These are phyloP conservation scores for Talaromyces thailandensis DNA, from an alignment of 495 filamentous ascomycete species.

Conservation along the genomic window DNA sequence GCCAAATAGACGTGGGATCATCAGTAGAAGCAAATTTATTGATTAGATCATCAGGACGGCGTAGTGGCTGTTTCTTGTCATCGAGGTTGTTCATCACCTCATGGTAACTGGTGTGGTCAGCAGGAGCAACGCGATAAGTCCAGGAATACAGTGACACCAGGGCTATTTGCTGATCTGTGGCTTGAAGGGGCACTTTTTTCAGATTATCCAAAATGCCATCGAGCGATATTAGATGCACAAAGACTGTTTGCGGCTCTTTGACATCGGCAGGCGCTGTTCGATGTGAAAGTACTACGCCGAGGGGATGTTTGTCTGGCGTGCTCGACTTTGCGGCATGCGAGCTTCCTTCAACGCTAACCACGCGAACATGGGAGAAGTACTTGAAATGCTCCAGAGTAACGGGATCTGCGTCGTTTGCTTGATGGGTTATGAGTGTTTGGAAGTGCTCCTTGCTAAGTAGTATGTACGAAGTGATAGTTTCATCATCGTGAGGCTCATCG, in stretches of 20 bases:
- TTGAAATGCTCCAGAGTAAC: conserved; percentile 10
- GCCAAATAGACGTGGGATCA: conserved; percentile 15
- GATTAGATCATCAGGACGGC: background rate
- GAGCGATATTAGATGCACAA: conserved; percentile 31
- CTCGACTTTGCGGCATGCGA: conserved; percentile 11
- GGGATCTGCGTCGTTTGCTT: background rate
- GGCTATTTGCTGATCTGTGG: conserved; percentile 13
- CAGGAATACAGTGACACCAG: conserved; percentile 35
- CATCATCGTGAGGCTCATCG: background rate
- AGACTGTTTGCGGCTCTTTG: conserved; percentile 8
- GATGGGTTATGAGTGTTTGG: background rate
- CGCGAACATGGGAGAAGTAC: conserved; percentile 34
- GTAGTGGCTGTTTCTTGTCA: conserved; percentile 6
- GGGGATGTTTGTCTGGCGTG: conserved; percentile 17
- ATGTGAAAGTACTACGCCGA: conserved; percentile 23
- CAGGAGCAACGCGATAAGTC: conserved; percentile 32
- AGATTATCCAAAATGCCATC: conserved; percentile 17
- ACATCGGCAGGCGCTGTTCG: conserved; percentile 21
- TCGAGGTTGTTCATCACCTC: conserved; percentile 15
- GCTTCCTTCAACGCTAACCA: conserved; percentile 29
- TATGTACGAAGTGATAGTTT: background rate
- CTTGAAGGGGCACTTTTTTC: background rate
- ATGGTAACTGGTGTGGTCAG: conserved; percentile 19
- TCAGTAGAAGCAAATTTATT: conserved; percentile 10
- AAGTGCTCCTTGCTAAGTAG: background rate